A percentile compares a stretch with the other conserved stretches of the same genome.
phyloP scores from a whole-genome alignment of 75 land plant species.

The Larix kaempferi region DNA sequence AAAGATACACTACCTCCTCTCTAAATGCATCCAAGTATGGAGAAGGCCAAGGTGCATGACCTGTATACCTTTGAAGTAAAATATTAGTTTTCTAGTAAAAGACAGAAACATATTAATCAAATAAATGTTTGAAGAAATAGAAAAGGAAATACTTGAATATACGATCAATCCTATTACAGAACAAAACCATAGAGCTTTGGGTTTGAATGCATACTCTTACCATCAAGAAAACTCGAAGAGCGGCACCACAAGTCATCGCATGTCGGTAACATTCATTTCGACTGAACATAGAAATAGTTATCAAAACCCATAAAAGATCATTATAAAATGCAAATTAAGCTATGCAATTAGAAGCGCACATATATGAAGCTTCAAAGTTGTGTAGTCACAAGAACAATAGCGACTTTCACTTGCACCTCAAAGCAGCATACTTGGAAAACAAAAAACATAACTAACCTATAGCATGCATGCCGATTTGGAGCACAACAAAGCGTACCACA shows the following conservation, averaged over 20 bases:
- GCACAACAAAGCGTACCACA: slow-evolving; percentile 91
- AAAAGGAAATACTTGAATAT: background rate
- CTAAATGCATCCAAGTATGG: slow-evolving; percentile 96
- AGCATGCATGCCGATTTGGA: slow-evolving; percentile 56
- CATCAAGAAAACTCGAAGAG: slow-evolving; percentile 80
- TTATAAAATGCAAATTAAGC: background rate
- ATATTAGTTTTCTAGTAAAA: slow-evolving; percentile 78
- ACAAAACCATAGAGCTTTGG: background rate
- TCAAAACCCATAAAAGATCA: background rate
- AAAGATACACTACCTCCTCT: slow-evolving; percentile 68
- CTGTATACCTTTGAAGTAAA: slow-evolving; percentile 66
- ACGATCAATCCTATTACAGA: background rate
- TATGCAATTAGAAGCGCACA: background rate
- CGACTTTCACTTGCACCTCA: background rate
- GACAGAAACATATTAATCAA: background rate
- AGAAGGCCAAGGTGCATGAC: slow-evolving; percentile 90
- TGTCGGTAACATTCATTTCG: slow-evolving; percentile 65
- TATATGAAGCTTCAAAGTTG: background rate
- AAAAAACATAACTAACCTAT: slow-evolving; percentile 43
- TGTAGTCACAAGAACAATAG: background rate
- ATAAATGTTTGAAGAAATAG: background rate
- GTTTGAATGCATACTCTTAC: slow-evolving; percentile 51
- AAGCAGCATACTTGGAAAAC: background rate
- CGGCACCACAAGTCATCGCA: slow-evolving; percentile 77
- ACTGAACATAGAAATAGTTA: slow-evolving; percentile 17